phyloP scores from a whole-genome alignment of 768 basidiomycete genomes.

The Trametes cubensis region DNA sequence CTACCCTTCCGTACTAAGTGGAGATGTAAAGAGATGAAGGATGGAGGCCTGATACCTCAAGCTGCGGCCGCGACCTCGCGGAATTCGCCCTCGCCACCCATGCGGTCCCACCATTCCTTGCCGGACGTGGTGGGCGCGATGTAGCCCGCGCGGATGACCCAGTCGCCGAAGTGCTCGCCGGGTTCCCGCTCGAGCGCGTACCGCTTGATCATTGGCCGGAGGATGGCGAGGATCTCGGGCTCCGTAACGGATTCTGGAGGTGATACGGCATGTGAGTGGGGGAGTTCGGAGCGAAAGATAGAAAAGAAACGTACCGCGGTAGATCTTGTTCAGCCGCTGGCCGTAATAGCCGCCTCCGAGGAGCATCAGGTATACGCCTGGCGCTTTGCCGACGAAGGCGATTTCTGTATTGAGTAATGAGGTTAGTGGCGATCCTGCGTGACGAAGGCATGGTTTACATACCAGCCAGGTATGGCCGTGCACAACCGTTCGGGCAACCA shows the following conservation, averaged over 20 bases:
- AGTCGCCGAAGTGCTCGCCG: constrained; percentile 95
- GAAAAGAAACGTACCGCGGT: constrained; percentile 59
- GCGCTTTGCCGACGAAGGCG: constrained; percentile 96
- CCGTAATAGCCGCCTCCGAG: constrained; percentile 96
- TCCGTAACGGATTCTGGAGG: constrained; percentile 79
- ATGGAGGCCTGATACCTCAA: background rate
- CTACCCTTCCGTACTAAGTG: too few species aligned
- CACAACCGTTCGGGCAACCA: constrained; percentile 93
- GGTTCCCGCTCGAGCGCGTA: constrained; percentile 86
- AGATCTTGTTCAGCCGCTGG: constrained; percentile 95
- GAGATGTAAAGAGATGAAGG: background rate
- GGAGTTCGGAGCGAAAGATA: background rate
- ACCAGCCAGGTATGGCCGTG: constrained; percentile 91
- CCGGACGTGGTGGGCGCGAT: constrained; percentile 85
- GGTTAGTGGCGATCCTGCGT: constrained; percentile 1
- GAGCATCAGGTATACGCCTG: constrained; percentile 90
- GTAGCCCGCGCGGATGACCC: constrained; percentile 88
- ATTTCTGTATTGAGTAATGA: constrained; percentile 57
- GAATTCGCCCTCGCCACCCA: constrained; percentile 76
- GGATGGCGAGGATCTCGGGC: constrained; percentile 87
- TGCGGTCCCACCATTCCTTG: constrained; percentile 81
- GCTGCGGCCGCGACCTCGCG: constrained; percentile 35
- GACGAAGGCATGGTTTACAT: constrained; percentile 27
- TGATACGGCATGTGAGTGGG: background rate
- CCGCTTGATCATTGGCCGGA: constrained; percentile 90